These are phyloP conservation scores for Limonomyces culmigenus DNA, from an alignment of 1,284 basidiomycete genomes.

Conservation along the genomic window DNA sequence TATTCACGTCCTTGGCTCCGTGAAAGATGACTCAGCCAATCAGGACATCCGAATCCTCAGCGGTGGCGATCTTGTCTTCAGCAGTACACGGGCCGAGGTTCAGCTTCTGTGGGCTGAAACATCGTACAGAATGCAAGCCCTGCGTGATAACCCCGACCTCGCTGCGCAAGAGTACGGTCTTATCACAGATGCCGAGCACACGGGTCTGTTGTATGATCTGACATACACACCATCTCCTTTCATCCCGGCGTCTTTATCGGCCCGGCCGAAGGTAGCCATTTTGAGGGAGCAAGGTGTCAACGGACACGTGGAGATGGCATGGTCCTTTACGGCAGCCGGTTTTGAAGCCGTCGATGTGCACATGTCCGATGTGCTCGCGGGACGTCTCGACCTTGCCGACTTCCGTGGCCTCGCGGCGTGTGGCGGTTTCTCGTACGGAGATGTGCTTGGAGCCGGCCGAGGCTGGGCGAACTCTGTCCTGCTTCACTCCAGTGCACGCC, in stretches of 20 bases:
- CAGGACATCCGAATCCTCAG: constrained; percentile 50
- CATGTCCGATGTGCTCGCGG: constrained; percentile 90
- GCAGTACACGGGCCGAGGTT: constrained; percentile 49
- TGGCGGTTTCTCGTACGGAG: constrained; percentile 97
- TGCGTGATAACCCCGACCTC: constrained; percentile 71
- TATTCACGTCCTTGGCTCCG: constrained; percentile 63
- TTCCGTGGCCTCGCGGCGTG: constrained; percentile 91
- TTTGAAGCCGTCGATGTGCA: constrained; percentile 94
- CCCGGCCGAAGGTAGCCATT: constrained; percentile 82
- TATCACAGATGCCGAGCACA: constrained; percentile 46
- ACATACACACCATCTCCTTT: constrained; percentile 36
- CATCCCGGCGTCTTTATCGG: constrained; percentile 15
- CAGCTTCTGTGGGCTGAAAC: constrained; percentile 91
- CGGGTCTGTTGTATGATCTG: constrained; percentile 68
- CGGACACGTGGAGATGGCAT: constrained; percentile 97
- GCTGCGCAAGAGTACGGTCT: constrained; percentile 76
- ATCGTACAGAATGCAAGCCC: constrained; percentile 79
- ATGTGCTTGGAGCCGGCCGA: constrained; percentile 93
- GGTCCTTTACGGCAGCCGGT: constrained; percentile 86
- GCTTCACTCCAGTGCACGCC: constrained; percentile 57
- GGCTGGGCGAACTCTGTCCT: constrained; percentile 95
- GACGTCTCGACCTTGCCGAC: constrained; percentile 37
- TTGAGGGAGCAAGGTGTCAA: constrained; percentile 98
- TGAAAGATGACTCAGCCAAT: constrained; percentile 34
- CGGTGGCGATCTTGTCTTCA: constrained; percentile 39